A percentile compares a stretch with the other conserved stretches of the same genome.
Evolutionary conservation across 306 rosid species (phyloP).

Genomic region (Delonix regia): DNA sequence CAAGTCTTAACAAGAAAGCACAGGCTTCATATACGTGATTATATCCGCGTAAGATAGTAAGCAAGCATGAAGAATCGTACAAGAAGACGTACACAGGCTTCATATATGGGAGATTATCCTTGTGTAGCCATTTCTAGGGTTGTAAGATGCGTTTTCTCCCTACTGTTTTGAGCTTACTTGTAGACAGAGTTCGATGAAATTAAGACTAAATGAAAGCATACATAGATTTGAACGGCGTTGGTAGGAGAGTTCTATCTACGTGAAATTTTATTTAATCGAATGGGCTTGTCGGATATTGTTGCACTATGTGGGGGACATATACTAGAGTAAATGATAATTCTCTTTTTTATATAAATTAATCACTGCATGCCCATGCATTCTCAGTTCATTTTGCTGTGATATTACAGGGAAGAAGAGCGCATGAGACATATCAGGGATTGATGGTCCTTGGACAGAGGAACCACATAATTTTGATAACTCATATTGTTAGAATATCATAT

Average conservation of each 20-base stretch:
- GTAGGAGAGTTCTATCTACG: constrained; percentile 75
- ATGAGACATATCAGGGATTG: constrained; percentile 87
- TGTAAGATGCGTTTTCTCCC: constrained; percentile 5
- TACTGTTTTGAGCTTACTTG: constrained; percentile 9
- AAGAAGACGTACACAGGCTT: no score
- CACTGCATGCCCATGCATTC: constrained; percentile 6
- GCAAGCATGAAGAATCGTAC: not conserved
- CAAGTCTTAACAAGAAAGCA: not conserved
- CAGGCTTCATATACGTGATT: constrained; percentile 1
- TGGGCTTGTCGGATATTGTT: constrained; percentile 93
- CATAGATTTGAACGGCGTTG: constrained; percentile 30
- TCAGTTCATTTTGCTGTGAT: constrained; percentile 35
- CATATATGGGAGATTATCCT: constrained; percentile 15
- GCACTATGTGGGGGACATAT: constrained; percentile 91
- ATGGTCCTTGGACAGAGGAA: constrained; percentile 89
- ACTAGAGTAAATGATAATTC: no score
- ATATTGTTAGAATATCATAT: no score
- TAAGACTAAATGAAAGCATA: constrained; percentile 33
- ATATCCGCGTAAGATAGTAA: not conserved
- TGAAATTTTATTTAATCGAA: constrained; percentile 74
- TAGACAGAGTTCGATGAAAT: constrained; percentile 11
- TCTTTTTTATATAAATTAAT: no score
- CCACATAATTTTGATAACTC: constrained; percentile 91
- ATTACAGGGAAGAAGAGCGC: constrained; percentile 81
- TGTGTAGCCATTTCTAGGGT: not conserved